Evolutionary conservation across 768 basidiomycete species (phyloP).

Genomic region (Auricularia cornea): DNA sequence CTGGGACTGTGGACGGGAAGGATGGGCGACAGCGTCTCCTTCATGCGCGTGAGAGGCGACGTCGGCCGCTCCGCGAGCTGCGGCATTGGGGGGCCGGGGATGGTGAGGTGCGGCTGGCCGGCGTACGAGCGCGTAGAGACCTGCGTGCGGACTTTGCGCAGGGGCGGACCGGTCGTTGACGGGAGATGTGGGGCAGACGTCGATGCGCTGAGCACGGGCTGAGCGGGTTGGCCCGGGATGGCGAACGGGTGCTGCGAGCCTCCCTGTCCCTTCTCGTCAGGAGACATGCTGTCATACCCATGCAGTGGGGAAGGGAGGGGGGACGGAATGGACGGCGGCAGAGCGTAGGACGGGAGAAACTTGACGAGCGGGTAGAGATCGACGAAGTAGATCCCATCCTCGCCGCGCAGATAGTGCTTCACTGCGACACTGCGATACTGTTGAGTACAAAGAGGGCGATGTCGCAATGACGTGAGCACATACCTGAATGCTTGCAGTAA

Average conservation of each 20-base stretch:
- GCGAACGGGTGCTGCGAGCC: neutral
- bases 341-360: slow-evolving; percentile 46
- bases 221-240: neutral
- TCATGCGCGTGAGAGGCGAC: neutral
- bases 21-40: neutral
- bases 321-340: slow-evolving; percentile 10
- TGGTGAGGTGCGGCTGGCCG: neutral
- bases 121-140: neutral
- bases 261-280: neutral
- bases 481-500: slow-evolving; percentile 49
- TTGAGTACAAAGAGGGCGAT: neutral
- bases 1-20: neutral
- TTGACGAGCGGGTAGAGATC: slow-evolving; percentile 65
- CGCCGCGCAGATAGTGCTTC: slow-evolving; percentile 62
- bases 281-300: neutral
- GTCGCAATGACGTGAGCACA: neutral
- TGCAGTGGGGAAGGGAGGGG: neutral
- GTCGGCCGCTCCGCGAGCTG: neutral
- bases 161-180: neutral
- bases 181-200: neutral
- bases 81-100: neutral
- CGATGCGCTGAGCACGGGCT: neutral
- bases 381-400: slow-evolving; percentile 30
- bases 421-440: slow-evolving; percentile 35
- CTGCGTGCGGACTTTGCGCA: neutral